These are phyloP conservation scores for Haematococcus lacustris DNA, from an alignment of 139 green algal genomes.

Conservation along the genomic window DNA sequence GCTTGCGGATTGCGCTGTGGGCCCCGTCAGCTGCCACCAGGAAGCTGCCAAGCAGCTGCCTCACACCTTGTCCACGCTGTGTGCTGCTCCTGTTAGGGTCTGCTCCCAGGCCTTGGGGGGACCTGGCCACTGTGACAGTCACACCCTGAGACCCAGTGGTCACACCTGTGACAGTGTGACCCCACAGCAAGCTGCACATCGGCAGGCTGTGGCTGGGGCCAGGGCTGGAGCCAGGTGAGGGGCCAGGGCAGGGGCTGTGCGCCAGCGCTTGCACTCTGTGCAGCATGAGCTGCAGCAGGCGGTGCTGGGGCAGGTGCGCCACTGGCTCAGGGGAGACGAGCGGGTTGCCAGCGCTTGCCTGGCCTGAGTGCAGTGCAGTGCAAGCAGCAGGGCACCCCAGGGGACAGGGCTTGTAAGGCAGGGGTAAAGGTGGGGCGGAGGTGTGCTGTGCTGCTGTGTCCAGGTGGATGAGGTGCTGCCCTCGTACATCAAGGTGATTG, in stretches of 20 bases:
- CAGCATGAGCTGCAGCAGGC: constrained; percentile 71
- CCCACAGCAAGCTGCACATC: background rate
- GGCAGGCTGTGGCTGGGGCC: background rate
- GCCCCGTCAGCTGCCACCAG: background rate
- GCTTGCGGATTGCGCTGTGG: constrained; percentile 13
- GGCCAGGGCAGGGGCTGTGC: background rate
- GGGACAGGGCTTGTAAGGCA: no score
- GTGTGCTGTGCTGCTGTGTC: no score
- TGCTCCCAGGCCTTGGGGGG: background rate
- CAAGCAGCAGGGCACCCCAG: no score
- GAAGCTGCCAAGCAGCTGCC: background rate
- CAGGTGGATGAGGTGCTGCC: no score
- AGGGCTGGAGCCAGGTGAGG: background rate
- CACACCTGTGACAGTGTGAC: no score
- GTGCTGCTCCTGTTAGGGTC: background rate
- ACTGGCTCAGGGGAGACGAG: constrained; percentile 54
- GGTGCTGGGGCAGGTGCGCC: constrained; percentile 79
- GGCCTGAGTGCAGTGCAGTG: constrained; percentile 20
- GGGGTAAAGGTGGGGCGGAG: no score
- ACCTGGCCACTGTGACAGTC: background rate
- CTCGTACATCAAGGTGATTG: no score
- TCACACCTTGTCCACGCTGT: background rate
- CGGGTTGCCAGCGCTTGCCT: constrained; percentile 7
- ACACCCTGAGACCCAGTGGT: no score
- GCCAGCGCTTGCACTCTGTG: constrained; percentile 1